Conservation (phyloP, 768 basidiomycete species). For the Lanmaoa pseudosensibilis region DNA sequence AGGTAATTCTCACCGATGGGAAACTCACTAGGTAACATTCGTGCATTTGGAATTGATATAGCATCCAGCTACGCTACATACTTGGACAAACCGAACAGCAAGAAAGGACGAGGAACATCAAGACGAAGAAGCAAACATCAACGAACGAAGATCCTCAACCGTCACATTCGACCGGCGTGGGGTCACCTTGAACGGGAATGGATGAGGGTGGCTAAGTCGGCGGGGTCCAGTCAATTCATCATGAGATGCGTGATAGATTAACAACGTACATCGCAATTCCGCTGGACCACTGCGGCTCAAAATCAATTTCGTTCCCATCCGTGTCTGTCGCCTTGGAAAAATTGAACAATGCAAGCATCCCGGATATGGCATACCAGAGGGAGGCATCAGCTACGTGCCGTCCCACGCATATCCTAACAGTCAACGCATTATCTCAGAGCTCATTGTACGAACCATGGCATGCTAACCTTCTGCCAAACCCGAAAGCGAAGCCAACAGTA, state of each 20-base stretch:
- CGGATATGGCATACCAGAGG: constrained; percentile 29
- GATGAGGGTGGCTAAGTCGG: constrained; percentile 15
- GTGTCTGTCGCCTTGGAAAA: constrained; percentile 26
- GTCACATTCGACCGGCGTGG: constrained; percentile 5
- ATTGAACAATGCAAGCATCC: constrained; percentile 30
- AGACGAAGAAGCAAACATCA: neutral
- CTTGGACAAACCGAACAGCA: neutral
- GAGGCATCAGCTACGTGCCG: constrained; percentile 27
- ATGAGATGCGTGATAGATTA: too few species aligned
- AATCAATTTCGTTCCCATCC: constrained; percentile 24
- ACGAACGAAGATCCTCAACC: constrained; percentile 3
- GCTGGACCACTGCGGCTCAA: constrained; percentile 17
- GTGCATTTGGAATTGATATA: neutral
- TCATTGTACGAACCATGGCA: neutral
- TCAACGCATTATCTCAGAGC: neutral
- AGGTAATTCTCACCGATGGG: neutral
- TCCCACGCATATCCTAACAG: constrained; percentile 25
- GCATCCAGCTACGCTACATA: neutral
- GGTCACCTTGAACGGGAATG: constrained; percentile 14
- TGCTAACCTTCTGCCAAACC: constrained; percentile 28
- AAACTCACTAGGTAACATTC: neutral
- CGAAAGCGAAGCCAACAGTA: constrained; percentile 20
- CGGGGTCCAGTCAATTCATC: neutral
- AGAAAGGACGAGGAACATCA: neutral
- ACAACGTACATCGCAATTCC: constrained; percentile 17